Base-by-base conservation (phyloP, 345 rosid genomes). In the Eucalyptus dawsonii region DNA sequence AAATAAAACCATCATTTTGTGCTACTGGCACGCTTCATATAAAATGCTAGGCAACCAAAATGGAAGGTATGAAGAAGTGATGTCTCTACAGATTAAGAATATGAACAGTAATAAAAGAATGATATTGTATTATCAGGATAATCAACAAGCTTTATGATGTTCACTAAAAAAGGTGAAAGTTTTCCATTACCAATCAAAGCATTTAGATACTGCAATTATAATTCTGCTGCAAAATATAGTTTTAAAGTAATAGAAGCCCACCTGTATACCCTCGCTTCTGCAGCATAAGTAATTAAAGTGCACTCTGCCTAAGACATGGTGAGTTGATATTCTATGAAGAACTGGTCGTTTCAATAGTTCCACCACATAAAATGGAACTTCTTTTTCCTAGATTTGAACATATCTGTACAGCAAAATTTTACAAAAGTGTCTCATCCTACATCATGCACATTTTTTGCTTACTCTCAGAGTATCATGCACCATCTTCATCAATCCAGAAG, bases 381-480 rank as follows among this genome's bases (percentile, higher is more conserved):
- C 9, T 76, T 76, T 40, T 40, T 40, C 22, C 16, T 40, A 76
- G 85, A 76, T 76, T 76, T 76, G 85, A 40, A 76, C 85, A 40
- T 40, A 76, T 40, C 25, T 76, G 29, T 40, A 76, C 7, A 13
- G 47, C 5, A 42, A 40, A 76, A 76, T 76, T 76, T 76, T 40
- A 21, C 47, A 21, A 15, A 49, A 50, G 37, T 49, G 51, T 31
- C 40, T 86, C 87, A 86, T 49, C 56, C 34, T 31, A 86, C 87
- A 86, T 29, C 87, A 86, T 31, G 87, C 60, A 31, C 58, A 29
- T 6, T 88, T 88, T 88, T 58, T 40, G 89, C 88, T 89, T 90
- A 97, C 99, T 96, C 94, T 90, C 29, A 98, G 98, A 56, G 96
- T 94, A 93, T 93, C 95, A 91, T 97, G 99, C 90, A 95, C 99